These are phyloP conservation scores for Vitis hybrid DNA, from an alignment of 177 flowering plant species.

Conservation along the genomic window DNA sequence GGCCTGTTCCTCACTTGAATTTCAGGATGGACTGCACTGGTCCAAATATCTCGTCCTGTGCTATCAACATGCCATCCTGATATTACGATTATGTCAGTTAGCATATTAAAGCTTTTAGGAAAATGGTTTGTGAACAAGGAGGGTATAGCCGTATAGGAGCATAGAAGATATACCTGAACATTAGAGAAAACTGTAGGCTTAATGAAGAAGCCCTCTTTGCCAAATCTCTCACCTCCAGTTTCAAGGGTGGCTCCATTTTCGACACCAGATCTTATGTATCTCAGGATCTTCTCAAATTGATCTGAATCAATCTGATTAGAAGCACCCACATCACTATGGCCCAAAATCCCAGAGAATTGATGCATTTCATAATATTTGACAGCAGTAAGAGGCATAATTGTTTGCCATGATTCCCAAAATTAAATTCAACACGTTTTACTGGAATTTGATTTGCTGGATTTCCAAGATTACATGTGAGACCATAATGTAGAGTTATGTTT, in stretches of 20 bases:
- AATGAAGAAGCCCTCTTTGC: constrained; percentile 54
- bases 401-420: too few species aligned
- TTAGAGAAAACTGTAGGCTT: constrained; percentile 75
- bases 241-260: constrained; percentile 69
- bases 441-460: too few species aligned
- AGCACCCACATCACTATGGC: not conserved
- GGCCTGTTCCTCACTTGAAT: constrained; percentile 49
- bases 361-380: not conserved
- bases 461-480: too few species aligned
- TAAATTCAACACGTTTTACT: too few species aligned
- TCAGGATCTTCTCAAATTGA: constrained; percentile 62
- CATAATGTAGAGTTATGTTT: too few species aligned
- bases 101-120: not conserved
- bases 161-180: constrained; percentile 40
- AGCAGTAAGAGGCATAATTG: too few species aligned
- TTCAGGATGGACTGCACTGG: constrained; percentile 68
- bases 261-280: constrained; percentile 49
- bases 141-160: not conserved
- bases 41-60: constrained; percentile 66
- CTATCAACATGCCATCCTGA: constrained; percentile 62
- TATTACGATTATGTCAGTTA: not conserved
- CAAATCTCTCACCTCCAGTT: constrained; percentile 62
- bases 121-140: not conserved
- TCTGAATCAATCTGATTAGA: constrained; percentile 44
- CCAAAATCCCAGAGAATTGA: not conserved